phyloP scores from a whole-genome alignment of 163 green algal genomes.

The Coccomyxa subellipsoidea region DNA sequence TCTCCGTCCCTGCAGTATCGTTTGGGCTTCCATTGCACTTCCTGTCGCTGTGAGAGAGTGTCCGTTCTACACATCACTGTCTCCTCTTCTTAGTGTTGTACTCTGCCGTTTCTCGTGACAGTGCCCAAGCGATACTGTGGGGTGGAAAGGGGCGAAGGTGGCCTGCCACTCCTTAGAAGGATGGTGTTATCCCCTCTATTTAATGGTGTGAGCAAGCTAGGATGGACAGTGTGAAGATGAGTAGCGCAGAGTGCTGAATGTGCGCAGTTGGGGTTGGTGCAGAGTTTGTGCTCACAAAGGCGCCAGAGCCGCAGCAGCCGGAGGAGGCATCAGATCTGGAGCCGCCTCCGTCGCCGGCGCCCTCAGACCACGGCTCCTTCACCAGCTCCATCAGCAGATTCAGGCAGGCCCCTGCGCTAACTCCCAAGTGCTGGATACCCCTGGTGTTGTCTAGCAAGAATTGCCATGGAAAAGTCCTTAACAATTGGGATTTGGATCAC shows the following conservation, averaged over 20 bases:
- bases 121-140: not conserved
- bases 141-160: not conserved
- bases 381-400: not conserved
- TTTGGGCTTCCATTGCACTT: not conserved
- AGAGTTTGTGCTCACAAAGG: not conserved
- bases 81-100: too few relatives aligned
- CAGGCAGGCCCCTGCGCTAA: not conserved
- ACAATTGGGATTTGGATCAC: too few relatives aligned
- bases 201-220: too few relatives aligned
- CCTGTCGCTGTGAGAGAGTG: not conserved
- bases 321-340: not conserved
- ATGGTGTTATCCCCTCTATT: too few relatives aligned
- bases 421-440: not conserved
- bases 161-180: not conserved
- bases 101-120: not conserved
- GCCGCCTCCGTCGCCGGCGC: not conserved
- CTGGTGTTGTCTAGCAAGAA: not conserved
- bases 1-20: not conserved
- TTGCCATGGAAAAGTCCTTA: too few relatives aligned
- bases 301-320: not conserved
- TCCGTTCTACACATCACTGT: not conserved
- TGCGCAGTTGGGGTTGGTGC: not conserved
- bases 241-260: too few relatives aligned
- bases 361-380: not conserved
- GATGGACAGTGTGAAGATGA: too few relatives aligned